Conservation (phyloP, 2,329 filamentous ascomycete genomes). For the Dothistroma pini region DNA sequence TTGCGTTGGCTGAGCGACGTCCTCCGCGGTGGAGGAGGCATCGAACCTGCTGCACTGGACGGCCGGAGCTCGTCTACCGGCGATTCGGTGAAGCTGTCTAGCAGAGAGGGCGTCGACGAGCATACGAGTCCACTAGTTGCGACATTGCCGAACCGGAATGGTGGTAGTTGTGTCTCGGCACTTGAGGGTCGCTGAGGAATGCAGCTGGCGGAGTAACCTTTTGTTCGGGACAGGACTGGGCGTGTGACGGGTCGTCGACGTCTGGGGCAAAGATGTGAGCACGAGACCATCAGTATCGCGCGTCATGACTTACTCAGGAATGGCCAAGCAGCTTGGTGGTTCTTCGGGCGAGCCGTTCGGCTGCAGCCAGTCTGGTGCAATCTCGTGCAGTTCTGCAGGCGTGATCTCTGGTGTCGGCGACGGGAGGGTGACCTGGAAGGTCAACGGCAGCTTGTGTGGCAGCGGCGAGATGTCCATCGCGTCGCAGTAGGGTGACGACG, state of each 20-base stretch:
- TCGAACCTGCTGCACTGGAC: constrained; percentile 46
- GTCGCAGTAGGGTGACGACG: constrained; percentile 78
- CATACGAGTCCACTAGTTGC: constrained; percentile 31
- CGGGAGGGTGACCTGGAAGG: constrained; percentile 60
- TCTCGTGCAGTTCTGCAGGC: constrained; percentile 41
- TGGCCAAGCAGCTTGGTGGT: constrained; percentile 22
- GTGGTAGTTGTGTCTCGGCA: constrained; percentile 63
- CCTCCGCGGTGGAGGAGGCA: constrained; percentile 61
- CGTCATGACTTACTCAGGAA: constrained; percentile 31
- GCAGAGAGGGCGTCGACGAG: constrained; percentile 63
- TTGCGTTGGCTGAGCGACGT: constrained; percentile 62
- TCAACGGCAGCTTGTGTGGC: constrained; percentile 72
- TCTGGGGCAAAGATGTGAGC: constrained; percentile 25
- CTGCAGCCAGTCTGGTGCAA: constrained; percentile 29
- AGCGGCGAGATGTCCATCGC: constrained; percentile 92
- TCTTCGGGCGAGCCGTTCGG: constrained; percentile 29
- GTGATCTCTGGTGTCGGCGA: constrained; percentile 66
- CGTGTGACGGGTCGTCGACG: constrained; percentile 51
- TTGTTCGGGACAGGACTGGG: constrained; percentile 70
- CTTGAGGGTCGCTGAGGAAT: constrained; percentile 57
- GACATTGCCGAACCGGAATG: constrained; percentile 69
- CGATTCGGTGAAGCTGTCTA: constrained; percentile 77
- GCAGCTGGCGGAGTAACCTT: constrained; percentile 67
- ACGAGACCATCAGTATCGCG: constrained; percentile 8
- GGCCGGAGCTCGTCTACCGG: constrained; percentile 68